Percentiles rank a stretch among this genome's conserved stretches.
phyloP scores from a whole-genome alignment of 192 early-diverging fungal genomes.

The Coemansia erecta region DNA sequence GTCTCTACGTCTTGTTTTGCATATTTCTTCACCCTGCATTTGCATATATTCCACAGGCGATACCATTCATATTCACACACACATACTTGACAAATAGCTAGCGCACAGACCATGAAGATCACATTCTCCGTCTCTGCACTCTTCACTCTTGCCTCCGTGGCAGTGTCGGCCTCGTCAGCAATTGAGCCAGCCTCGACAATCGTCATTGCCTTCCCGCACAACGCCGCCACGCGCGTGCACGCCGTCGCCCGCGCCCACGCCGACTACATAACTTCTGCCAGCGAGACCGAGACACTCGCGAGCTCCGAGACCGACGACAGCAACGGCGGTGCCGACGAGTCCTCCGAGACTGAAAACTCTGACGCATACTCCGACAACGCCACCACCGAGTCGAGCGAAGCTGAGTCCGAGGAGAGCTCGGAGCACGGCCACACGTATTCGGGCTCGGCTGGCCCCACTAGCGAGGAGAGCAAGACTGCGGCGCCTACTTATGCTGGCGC shows the following conservation, averaged over 20 bases:
- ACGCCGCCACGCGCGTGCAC: neutral
- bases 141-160: conserved; percentile 4
- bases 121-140: conserved; percentile 13
- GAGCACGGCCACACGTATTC: neutral
- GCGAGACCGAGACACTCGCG: neutral
- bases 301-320: neutral
- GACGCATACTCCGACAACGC: neutral
- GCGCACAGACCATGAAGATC: conserved; percentile 5
- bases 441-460: neutral
- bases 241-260: conserved; percentile 2
- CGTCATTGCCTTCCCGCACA: conserved; percentile 1
- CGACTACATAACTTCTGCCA: neutral
- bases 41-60: neutral
- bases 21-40: neutral
- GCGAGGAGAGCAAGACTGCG: conserved; percentile 1
- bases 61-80: neutral
- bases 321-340: neutral
- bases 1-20: no score
- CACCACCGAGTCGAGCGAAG: neutral
- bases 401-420: neutral
- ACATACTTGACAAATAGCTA: neutral
- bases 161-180: neutral
- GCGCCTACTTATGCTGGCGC: neutral
- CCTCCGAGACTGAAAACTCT: conserved; percentile 1
- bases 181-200: conserved; percentile 2